A percentile compares a stretch with the other conserved stretches of the same genome.
phyloP scores from a whole-genome alignment of 768 basidiomycete species.

The Boletus insuetus region DNA sequence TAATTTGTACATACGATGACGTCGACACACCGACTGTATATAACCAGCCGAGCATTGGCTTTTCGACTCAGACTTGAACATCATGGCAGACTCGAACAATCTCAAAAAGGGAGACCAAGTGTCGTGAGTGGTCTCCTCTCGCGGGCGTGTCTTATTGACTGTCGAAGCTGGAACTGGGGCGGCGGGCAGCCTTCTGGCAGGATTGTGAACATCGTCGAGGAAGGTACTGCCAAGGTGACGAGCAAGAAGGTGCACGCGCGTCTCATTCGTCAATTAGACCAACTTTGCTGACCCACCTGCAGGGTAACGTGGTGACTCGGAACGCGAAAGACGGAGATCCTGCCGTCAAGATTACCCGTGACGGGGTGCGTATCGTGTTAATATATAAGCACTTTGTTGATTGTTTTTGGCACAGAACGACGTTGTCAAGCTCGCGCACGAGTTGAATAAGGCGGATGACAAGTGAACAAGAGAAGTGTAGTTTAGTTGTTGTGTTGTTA shows the following conservation, averaged over 20 bases:
- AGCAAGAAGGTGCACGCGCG: slow-evolving; percentile 42
- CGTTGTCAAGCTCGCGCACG: slow-evolving; percentile 50
- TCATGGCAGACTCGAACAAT: slow-evolving; percentile 21
- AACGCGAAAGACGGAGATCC: slow-evolving; percentile 47
- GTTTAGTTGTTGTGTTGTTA: background rate
- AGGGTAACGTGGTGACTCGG: slow-evolving; percentile 44
- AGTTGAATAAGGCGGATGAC: slow-evolving; percentile 43
- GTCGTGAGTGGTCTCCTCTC: slow-evolving; percentile 26
- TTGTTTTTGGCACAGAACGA: slow-evolving; percentile 36
- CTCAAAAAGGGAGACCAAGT: slow-evolving; percentile 34
- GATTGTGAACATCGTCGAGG: slow-evolving; percentile 40
- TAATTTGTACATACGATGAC: slow-evolving; percentile 17
- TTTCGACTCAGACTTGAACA: background rate
- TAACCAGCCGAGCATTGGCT: background rate
- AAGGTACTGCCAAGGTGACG: slow-evolving; percentile 42
- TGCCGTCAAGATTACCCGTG: slow-evolving; percentile 44
- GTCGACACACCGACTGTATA: background rate
- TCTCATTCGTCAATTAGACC: background rate
- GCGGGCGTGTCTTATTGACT: background rate
- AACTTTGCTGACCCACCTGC: background rate
- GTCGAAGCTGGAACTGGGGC: slow-evolving; percentile 38
- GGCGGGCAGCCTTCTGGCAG: slow-evolving; percentile 31
- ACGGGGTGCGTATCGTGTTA: slow-evolving; percentile 36
- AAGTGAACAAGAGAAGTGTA: background rate
- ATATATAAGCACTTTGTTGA: background rate